Conservation (phyloP, 768 basidiomycete genomes). For the Rhizopogon salebrosus region DNA sequence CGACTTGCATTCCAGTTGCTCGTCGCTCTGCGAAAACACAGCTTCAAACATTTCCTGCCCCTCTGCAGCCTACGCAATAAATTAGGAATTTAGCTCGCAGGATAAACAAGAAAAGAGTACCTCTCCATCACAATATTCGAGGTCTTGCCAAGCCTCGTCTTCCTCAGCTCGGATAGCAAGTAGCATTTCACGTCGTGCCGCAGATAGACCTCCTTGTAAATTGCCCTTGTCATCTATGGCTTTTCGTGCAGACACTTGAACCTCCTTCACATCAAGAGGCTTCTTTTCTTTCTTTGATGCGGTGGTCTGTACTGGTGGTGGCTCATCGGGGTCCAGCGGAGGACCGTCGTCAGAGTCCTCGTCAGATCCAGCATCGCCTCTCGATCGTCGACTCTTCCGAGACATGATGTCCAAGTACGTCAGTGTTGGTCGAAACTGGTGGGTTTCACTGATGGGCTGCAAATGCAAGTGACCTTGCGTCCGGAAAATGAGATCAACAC, state of each 20-base stretch:
- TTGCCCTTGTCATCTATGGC: conserved; percentile 53
- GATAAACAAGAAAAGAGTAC: conserved; percentile 32
- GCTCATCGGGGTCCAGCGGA: conserved; percentile 76
- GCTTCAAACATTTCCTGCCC: conserved; percentile 54
- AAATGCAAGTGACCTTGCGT: conserved; percentile 64
- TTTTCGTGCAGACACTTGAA: conserved; percentile 72
- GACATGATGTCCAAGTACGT: conserved; percentile 75
- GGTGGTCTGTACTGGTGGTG: conserved; percentile 31
- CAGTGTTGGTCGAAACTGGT: conserved; percentile 79
- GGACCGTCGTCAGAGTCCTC: conserved; percentile 78
- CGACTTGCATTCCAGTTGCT: conserved; percentile 47
- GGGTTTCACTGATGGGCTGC: conserved; percentile 71
- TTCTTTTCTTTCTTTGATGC: conserved; percentile 54
- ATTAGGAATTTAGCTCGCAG: conserved; percentile 6
- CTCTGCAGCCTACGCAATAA: conserved; percentile 45
- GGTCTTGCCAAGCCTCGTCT: conserved; percentile 69
- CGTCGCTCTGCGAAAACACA: conserved; percentile 55
- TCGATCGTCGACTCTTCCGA: conserved; percentile 52
- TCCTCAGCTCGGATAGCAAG: conserved; percentile 68
- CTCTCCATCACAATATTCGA: conserved; percentile 61
- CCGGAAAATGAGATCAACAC: conserved; percentile 7
- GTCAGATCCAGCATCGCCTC: conserved; percentile 45
- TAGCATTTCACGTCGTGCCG: conserved; percentile 72
- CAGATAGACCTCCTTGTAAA: conserved; percentile 63
- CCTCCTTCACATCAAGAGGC: conserved; percentile 60